phyloP scores from a whole-genome alignment of 495 filamentous ascomycete genomes.

The Evansstolkia leycettana region DNA sequence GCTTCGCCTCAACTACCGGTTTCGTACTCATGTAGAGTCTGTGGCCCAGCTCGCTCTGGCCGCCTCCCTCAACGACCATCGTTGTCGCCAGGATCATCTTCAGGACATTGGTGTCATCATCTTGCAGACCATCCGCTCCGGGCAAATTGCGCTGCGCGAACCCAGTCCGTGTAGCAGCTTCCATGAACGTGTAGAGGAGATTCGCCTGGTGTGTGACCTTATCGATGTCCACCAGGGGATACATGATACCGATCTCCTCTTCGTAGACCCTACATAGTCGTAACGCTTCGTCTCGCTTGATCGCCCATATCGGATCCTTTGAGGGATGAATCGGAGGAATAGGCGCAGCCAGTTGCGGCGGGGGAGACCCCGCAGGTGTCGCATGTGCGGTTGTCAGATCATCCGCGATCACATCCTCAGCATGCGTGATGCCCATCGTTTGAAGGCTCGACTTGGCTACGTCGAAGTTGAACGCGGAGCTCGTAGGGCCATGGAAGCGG shows the following conservation, averaged over 20 bases:
- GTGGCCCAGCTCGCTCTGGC: constrained; percentile 59
- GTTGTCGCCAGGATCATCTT: constrained; percentile 73
- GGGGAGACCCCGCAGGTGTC: constrained; percentile 41
- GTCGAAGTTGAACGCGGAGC: constrained; percentile 73
- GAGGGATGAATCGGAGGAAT: constrained; percentile 25
- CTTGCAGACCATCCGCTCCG: constrained; percentile 52
- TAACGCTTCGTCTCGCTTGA: constrained; percentile 58
- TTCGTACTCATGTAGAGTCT: constrained; percentile 60
- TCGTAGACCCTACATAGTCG: constrained; percentile 62
- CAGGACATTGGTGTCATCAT: constrained; percentile 55
- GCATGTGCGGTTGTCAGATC: constrained; percentile 37
- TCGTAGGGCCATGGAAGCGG: constrained; percentile 75
- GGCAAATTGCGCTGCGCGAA: constrained; percentile 40
- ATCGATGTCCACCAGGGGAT: constrained; percentile 65
- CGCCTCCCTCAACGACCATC: constrained; percentile 59
- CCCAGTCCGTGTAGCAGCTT: constrained; percentile 46
- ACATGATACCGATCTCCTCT: constrained; percentile 80
- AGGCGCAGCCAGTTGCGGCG: constrained; percentile 28
- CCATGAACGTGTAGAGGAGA: constrained; percentile 57
- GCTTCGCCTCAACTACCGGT: constrained; percentile 51
- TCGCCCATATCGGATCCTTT: constrained; percentile 66
- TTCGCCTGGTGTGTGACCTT: constrained; percentile 50
- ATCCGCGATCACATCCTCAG: constrained; percentile 47
- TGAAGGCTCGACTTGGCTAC: constrained; percentile 79
- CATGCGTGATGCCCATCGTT: constrained; percentile 64